Base-by-base conservation (phyloP, 108 stramenopile species). In the Discostella stelligeroides region DNA sequence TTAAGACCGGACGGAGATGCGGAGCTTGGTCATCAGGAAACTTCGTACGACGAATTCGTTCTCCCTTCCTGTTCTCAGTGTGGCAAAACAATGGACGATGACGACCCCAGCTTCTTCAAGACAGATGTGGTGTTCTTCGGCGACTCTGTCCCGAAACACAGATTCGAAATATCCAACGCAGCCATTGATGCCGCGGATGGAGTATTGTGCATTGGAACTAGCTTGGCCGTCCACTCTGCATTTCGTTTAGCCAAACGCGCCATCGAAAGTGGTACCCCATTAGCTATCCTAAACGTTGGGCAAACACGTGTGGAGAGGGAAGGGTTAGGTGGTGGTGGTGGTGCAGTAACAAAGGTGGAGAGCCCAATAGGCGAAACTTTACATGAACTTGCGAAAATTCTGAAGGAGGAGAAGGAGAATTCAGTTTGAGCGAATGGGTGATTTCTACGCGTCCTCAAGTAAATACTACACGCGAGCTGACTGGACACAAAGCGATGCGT, bases 1-100 rank as follows among this genome's bases (percentile, higher is more conserved):
- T 48, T 95, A 43, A 82, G 97, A 54, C 95, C 98, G 25, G 98
- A 99, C 75, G 98, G 98, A 8, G 98, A 99, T 83, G 98, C 94
- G 5, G 74, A 87, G 15, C 21, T 96, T 30, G 29, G 53, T 18
- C 50, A 63, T 14, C n/a, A 37, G 17, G 81, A 57, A n/a, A n/a
- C n/a, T 4, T 76, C 90, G 55, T 96, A 90, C 51, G 72, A 81
- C 34, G 66, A 79, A 15, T 77, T 98, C 12, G 40, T 66, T 18
- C 82, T 98, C 25, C 96, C 96, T 11, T 66, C 71, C 3, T 98
- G 97, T 66, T 21, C 54, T 13, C 30, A 38, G 17, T 98, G 97
- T 57, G 92, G 83, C 8, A 15, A 69, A 15, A 34, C 39, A 21
- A 56, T 13, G n/a, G n/a, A 20, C 18, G 27, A 58, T 5, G 38